Base-by-base conservation (phyloP, 75 land plant species). In the Cunninghamia lanceolata region DNA sequence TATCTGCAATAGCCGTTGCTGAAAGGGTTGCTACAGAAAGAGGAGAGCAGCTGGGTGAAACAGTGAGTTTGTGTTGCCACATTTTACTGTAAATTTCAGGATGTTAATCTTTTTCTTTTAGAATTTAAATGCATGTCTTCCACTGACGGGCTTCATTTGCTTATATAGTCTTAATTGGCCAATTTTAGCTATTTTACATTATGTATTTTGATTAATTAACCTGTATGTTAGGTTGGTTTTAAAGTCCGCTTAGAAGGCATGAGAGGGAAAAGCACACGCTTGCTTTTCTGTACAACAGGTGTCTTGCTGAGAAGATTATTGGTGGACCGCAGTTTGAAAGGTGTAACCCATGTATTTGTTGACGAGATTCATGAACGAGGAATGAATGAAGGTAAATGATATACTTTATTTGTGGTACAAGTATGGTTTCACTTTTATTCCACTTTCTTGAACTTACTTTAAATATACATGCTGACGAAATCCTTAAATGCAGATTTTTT, bases 311-410 rank as follows among this genome's bases (percentile, higher is more conserved):
- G 99, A 63, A 86, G 99, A 73, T 89, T 96, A 88, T 88, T 98
- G 86, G 88, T 90, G 63, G 99, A 98, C 83, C 94, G 93, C 13
- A 92, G 92, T 80, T 86, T 98, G 86, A 87, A 88, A 89, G 99
- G 99, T 81, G 87, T 96, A 75, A 96, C 94, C 34, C 99, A 98
- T 95, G 99, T 98, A 42, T 90, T 98, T 84, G 99, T 98, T 30
- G 99, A 98, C 93, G 99, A 98, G 89, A 98, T 98, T 87, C 99
- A 98, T 91, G 99, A 98, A 88, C 86, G 99, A 88, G 99, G 99
- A 84, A 98, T 98, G 99, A 98, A 98, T 89, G 99, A 98, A 93
- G 97, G 97, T 96, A 73, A n/a, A 39, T 21, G 45, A 21, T 36
- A 45, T 46, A 39, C 21, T 35, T 15, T 68, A 43, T 74, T 3